Conservation (phyloP, 495 filamentous ascomycete genomes). For the Penicillium odoratum region DNA sequence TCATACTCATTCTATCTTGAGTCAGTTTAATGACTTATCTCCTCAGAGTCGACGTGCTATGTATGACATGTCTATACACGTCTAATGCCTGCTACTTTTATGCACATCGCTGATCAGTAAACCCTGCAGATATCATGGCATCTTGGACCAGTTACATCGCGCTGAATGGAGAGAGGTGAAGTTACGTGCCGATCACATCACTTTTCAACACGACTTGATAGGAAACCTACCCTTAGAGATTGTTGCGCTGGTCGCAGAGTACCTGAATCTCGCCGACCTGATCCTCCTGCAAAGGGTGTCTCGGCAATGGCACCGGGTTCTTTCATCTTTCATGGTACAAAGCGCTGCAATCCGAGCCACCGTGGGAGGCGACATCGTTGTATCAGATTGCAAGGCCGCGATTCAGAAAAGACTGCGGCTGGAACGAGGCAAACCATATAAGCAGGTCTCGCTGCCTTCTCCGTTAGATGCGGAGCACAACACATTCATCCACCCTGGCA, state of each 20-base stretch:
- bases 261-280: slow-evolving; percentile 28
- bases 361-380: slow-evolving; percentile 2
- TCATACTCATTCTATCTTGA: neutral
- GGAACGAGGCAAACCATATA: slow-evolving; percentile 10
- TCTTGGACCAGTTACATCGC: slow-evolving; percentile 30
- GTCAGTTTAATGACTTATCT: neutral
- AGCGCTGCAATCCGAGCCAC: slow-evolving; percentile 13
- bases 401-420: slow-evolving; percentile 3
- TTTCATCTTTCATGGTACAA: slow-evolving; percentile 27
- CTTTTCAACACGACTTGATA: slow-evolving; percentile 37
- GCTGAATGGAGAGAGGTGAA: slow-evolving; percentile 38
- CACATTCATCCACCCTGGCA: neutral
- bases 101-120: neutral
- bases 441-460: neutral
- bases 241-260: slow-evolving; percentile 21
- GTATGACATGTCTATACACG: neutral
- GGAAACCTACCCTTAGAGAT: slow-evolving; percentile 36
- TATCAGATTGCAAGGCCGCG: neutral
- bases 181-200: slow-evolving; percentile 14
- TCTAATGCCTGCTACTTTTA: neutral
- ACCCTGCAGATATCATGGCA: slow-evolving; percentile 23
- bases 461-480: neutral
- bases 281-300: slow-evolving; percentile 34
- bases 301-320: slow-evolving; percentile 30
- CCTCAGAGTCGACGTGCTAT: neutral